Evolutionary conservation across 108 stramenopile genomes (phyloP).

Genomic region (Cyclotella baltica): DNA sequence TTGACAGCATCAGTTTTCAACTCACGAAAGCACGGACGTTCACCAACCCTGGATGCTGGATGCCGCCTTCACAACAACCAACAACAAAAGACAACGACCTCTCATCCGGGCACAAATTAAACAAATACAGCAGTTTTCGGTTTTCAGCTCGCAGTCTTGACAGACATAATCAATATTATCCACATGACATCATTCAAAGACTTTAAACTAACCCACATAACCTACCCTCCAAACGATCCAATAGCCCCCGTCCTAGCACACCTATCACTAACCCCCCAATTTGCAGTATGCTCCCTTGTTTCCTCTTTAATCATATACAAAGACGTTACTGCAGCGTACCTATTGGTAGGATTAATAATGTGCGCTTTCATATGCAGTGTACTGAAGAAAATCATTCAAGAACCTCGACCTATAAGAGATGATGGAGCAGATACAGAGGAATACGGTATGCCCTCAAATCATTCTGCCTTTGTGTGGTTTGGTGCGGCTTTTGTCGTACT

Average conservation of each 20-base stretch:
- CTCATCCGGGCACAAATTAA: too few relatives aligned
- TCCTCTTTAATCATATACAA: slow-evolving; percentile 28
- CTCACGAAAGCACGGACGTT: too few relatives aligned
- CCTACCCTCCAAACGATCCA: slow-evolving; percentile 22
- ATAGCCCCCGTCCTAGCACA: slow-evolving; percentile 28
- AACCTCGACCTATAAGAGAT: slow-evolving; percentile 37
- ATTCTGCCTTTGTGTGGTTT: slow-evolving; percentile 53
- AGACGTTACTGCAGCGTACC: slow-evolving; percentile 44
- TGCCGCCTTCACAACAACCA: too few relatives aligned
- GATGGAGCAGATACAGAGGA: slow-evolving; percentile 17
- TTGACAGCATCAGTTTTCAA: too few relatives aligned
- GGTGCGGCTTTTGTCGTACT: slow-evolving; percentile 38
- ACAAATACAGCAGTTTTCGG: too few relatives aligned
- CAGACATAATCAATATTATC: too few relatives aligned
- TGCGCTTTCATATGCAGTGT: neutral
- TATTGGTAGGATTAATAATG: slow-evolving; percentile 20
- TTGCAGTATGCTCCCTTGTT: slow-evolving; percentile 30
- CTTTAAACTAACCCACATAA: slow-evolving; percentile 48
- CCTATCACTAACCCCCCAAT: slow-evolving; percentile 38
- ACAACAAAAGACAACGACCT: too few relatives aligned
- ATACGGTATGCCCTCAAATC: slow-evolving; percentile 66
- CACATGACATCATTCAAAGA: too few relatives aligned
- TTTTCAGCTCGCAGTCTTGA: too few relatives aligned
- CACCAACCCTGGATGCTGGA: too few relatives aligned
- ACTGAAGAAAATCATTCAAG: slow-evolving; percentile 18